These are phyloP conservation scores for Sclerotinia glacialis DNA, from an alignment of 2,329 filamentous ascomycete genomes.

Conservation along the genomic window DNA sequence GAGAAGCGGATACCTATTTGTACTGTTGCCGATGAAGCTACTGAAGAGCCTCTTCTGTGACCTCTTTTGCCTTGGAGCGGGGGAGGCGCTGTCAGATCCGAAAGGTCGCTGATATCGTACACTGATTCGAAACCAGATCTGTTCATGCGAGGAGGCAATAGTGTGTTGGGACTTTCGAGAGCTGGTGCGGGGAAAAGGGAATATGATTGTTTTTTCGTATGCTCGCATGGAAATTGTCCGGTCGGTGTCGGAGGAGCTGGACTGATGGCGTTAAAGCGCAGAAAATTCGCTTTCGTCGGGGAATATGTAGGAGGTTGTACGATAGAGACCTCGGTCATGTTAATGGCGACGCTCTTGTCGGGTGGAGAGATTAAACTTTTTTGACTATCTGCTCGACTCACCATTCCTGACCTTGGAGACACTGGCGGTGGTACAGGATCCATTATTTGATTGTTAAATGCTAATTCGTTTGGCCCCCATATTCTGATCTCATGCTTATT, in stretches of 20 bases:
- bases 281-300: conserved; percentile 18
- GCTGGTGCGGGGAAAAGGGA: conserved; percentile 34
- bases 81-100: conserved; percentile 32
- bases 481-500: conserved; percentile 49
- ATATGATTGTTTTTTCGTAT: conserved; percentile 35
- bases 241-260: background rate
- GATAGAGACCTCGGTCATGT: conserved; percentile 31
- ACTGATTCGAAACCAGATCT: conserved; percentile 29
- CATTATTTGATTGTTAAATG: conserved; percentile 33
- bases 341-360: conserved; percentile 32
- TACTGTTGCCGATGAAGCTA: conserved; percentile 64
- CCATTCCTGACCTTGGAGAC: conserved; percentile 23
- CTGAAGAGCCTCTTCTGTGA: conserved; percentile 56
- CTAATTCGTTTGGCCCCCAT: conserved; percentile 44
- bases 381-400: conserved; percentile 29
- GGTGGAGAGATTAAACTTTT: conserved; percentile 27
- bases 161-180: conserved; percentile 21
- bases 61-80: conserved; percentile 25
- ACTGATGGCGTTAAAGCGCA: conserved; percentile 23
- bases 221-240: conserved; percentile 1
- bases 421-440: conserved; percentile 34
- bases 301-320: conserved; percentile 21
- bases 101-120: conserved; percentile 35
- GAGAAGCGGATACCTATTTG: conserved; percentile 70
- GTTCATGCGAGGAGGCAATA: background rate